Evolutionary conservation across 2,329 filamentous ascomycete species (phyloP).

Genomic region (Thielaviopsis punctulata): DNA sequence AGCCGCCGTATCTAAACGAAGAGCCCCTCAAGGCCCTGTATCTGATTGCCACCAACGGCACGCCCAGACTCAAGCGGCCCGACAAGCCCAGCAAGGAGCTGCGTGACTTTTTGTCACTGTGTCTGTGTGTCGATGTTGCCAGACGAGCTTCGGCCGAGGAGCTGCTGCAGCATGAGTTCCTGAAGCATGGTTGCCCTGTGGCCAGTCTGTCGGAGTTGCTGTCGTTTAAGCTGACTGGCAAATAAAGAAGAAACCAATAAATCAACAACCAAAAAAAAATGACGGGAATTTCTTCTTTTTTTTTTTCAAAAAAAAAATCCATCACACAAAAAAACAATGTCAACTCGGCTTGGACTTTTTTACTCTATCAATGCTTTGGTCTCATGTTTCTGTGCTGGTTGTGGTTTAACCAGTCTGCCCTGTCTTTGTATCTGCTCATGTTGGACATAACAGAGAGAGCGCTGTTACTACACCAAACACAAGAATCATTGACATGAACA

Average conservation of each 20-base stretch:
- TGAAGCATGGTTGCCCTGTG: conserved; percentile 77
- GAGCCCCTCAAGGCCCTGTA: conserved; percentile 95
- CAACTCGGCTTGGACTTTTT: background rate
- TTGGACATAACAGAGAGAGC: too few species aligned
- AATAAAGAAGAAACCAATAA: conserved; percentile 25
- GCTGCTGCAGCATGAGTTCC: conserved; percentile 78
- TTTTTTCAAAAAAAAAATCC: background rate
- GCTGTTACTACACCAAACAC: background rate
- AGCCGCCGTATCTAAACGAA: conserved; percentile 94
- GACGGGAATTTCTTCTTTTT: background rate
- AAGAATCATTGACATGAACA: background rate
- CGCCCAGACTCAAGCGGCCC: conserved; percentile 90
- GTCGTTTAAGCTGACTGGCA: conserved; percentile 63
- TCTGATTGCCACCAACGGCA: conserved; percentile 94
- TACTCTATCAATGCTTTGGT: background rate
- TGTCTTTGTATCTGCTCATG: background rate
- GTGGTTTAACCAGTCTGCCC: too few species aligned
- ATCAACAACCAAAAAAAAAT: background rate
- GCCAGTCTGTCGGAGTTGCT: conserved; percentile 72
- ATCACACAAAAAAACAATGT: background rate
- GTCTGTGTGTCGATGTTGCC: conserved; percentile 91
- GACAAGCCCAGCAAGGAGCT: conserved; percentile 96
- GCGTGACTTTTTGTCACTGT: conserved; percentile 91
- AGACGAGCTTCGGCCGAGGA: conserved; percentile 83
- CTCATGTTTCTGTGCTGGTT: too few species aligned